Base-by-base conservation (phyloP, 495 filamentous ascomycete species). In the Neurospora sp. region DNA sequence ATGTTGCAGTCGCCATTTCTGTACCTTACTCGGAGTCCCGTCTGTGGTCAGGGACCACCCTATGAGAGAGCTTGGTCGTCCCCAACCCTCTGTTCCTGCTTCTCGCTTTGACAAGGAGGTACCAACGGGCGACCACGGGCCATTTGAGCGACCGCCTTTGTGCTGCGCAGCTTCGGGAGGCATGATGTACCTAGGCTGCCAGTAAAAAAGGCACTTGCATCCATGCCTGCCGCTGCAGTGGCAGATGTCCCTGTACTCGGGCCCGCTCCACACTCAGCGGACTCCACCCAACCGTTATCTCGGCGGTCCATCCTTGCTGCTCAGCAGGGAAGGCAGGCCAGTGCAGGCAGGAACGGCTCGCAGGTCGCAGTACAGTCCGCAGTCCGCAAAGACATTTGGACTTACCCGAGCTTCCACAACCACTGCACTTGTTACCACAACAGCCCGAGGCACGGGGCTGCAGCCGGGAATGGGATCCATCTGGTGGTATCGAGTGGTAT, bases 1-100 rank as follows among this genome's bases (percentile, higher is more conserved):
- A 8, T 62, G 54, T 62, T 62, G 23, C 54, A 62, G 23, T 62
- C 23, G 54, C 12, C 54, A 14, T 62, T 62, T 62, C 54, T 31
- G 54, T 62, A 31, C 54, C 54, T 62, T 31, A 31, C 54, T 62
- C 12, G 23, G 12, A 59, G 48, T 27, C 27, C 27, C 23, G 54
- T 62, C 12, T 48, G 71, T 69, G 38, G 72, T 70, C 76, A 71
- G 74, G 72, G 66, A 77, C 76, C 72, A 73, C 75, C 73, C 73
- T 76, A 76, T 72, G 73, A 72, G 66, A 74, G 59, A 66, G 62
- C 70, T 37, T 38, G 41, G 71, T 39, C n/a, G 20, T 42, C 41
- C 71, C 69, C 41, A 54, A 54, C 10, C 20, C 1, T 48, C n/a
- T 48, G 46, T 48, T 46, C 37, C 40, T 42, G 38, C 39, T 27